phyloP scores from a whole-genome alignment of 371 early-diverging fungal species.

The Funneliformis caledonium region DNA sequence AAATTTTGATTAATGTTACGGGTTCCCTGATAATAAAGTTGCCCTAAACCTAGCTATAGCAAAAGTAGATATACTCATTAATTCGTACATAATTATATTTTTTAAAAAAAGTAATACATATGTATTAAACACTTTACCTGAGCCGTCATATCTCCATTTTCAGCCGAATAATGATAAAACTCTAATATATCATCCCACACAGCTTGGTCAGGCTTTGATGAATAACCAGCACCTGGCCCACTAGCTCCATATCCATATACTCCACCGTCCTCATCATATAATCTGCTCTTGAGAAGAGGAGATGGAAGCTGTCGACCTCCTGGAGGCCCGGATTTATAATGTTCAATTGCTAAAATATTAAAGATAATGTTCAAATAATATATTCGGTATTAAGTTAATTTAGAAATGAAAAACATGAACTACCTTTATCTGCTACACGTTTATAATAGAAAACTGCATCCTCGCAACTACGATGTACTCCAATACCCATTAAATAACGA shows the following conservation, averaged over 20 bases:
- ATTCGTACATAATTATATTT: background rate
- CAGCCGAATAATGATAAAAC: constrained; percentile 77
- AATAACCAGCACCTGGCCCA: constrained; percentile 45
- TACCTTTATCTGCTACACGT: constrained; percentile 80
- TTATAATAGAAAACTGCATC: constrained; percentile 80
- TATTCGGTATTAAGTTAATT: constrained; percentile 6
- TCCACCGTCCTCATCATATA: constrained; percentile 83
- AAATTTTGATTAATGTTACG: constrained; percentile 68
- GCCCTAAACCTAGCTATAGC: constrained; percentile 69
- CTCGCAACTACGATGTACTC: constrained; percentile 77
- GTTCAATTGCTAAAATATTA: constrained; percentile 60
- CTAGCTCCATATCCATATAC: constrained; percentile 81
- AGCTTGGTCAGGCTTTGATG: constrained; percentile 51
- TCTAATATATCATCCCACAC: constrained; percentile 80
- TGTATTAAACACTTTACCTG: constrained; percentile 52
- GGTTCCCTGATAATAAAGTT: constrained; percentile 82
- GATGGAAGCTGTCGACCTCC: constrained; percentile 78
- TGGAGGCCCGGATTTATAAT: constrained; percentile 80
- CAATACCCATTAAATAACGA: constrained; percentile 82
- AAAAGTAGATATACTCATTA: background rate
- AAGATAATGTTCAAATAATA: background rate
- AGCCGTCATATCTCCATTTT: constrained; percentile 65
- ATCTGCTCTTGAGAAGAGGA: constrained; percentile 69
- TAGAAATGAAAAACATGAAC: background rate
- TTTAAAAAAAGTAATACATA: too few species aligned